Evolutionary conservation across 148 eudicot species (phyloP).

Genomic region (Chenopodium suecicum): DNA sequence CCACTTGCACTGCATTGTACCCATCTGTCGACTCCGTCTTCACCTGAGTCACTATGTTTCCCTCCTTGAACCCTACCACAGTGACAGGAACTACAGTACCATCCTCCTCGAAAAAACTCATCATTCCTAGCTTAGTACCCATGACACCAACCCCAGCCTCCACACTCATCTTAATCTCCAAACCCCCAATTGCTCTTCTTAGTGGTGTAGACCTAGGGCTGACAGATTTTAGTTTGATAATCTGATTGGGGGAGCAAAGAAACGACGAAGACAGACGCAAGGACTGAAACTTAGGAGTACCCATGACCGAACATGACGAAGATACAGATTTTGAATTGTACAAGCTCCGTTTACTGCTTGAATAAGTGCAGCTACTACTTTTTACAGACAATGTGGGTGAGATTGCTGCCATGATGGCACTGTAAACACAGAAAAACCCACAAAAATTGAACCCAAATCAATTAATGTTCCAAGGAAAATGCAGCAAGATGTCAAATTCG

Average conservation of each 20-base stretch:
- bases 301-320: slow-evolving; percentile 15
- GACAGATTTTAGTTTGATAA: slow-evolving; percentile 20
- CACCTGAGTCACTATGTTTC: slow-evolving; percentile 92
- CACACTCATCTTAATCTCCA: slow-evolving; percentile 41
- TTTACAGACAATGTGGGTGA: slow-evolving; percentile 36
- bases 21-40: slow-evolving; percentile 91
- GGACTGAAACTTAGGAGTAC: slow-evolving; percentile 21
- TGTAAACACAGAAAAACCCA: slow-evolving; percentile 20
- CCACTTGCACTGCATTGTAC: slow-evolving; percentile 83
- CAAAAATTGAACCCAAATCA: not conserved
- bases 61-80: slow-evolving; percentile 93
- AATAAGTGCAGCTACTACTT: slow-evolving; percentile 29
- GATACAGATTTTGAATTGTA: slow-evolving; percentile 2
- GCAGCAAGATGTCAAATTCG: not conserved
- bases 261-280: slow-evolving; percentile 34
- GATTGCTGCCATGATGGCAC: slow-evolving; percentile 42
- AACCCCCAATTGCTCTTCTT: slow-evolving; percentile 19
- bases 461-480: not conserved
- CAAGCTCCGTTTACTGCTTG: slow-evolving; percentile 22
- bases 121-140: slow-evolving; percentile 96
- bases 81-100: slow-evolving; percentile 88
- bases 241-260: slow-evolving; percentile 35
- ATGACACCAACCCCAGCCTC: slow-evolving; percentile 90
- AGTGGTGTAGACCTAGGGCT: slow-evolving; percentile 15
- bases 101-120: slow-evolving; percentile 65